A percentile compares a stretch with the other conserved stretches of the same genome.
These are phyloP conservation scores for Pseudotsuga menziesii DNA, from an alignment of 75 land plant species.

Conservation along the genomic window DNA sequence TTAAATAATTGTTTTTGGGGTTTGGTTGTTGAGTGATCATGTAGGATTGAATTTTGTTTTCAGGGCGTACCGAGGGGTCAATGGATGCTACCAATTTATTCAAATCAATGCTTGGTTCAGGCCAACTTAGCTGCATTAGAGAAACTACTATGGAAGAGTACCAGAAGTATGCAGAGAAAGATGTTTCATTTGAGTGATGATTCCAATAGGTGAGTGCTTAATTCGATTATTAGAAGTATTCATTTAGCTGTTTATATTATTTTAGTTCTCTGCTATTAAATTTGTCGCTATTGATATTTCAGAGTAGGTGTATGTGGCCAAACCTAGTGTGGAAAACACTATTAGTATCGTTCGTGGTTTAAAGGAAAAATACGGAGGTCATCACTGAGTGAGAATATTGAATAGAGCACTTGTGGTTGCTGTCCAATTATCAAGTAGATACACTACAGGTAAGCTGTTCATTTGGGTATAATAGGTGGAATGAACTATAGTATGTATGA, in stretches of 20 bases:
- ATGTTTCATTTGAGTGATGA: conserved; percentile 97
- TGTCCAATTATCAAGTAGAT: conserved; percentile 18
- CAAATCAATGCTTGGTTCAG: conserved; percentile 98
- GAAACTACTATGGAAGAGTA: conserved; percentile 98
- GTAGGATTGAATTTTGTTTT: neutral
- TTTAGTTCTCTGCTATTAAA: neutral
- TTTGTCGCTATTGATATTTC: neutral
- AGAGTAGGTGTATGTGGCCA: conserved; percentile 79
- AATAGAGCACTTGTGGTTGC: conserved; percentile 84
- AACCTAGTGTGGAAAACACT: conserved; percentile 26
- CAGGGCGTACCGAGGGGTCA: conserved; percentile 83
- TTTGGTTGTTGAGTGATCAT: neutral
- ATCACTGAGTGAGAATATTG: conserved; percentile 90
- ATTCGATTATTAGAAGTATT: neutral
- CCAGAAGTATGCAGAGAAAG: conserved; percentile 95
- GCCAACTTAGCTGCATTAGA: conserved; percentile 89
- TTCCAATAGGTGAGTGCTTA: conserved; percentile 61
- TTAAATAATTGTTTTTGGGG: neutral
- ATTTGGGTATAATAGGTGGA: too few relatives aligned
- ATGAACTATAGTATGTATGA: too few relatives aligned
- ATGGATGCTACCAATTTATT: conserved; percentile 99
- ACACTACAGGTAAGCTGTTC: conserved; percentile 60
- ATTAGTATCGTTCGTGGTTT: conserved; percentile 83
- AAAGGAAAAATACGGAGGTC: conserved; percentile 90
- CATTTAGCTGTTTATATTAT: neutral